phyloP scores from a whole-genome alignment of 2,329 filamentous ascomycete species.

The Beauveria asiatica region DNA sequence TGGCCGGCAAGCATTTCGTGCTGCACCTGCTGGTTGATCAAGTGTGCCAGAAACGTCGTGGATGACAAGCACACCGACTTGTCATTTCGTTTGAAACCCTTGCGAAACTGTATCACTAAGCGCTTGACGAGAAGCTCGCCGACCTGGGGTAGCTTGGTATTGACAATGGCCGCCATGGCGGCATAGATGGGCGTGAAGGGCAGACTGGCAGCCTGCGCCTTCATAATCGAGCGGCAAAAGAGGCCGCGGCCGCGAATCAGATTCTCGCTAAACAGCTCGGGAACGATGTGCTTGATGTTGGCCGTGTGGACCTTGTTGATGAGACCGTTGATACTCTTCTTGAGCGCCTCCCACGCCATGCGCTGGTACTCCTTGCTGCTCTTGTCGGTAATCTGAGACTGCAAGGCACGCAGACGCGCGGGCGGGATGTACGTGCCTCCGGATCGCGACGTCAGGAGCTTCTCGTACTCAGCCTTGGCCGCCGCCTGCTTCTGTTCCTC shows the following conservation, averaged over 20 bases:
- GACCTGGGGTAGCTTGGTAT: constrained; percentile 92
- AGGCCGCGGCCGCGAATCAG: constrained; percentile 81
- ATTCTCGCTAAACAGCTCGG: constrained; percentile 93
- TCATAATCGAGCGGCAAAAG: constrained; percentile 96
- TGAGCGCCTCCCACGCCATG: constrained; percentile 97
- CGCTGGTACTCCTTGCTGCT: constrained; percentile 94
- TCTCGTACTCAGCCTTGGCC: constrained; percentile 88
- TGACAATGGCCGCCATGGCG: constrained; percentile 91
- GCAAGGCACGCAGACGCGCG: constrained; percentile 78
- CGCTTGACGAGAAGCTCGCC: constrained; percentile 83
- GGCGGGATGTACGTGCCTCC: constrained; percentile 96
- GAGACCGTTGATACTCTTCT: constrained; percentile 96
- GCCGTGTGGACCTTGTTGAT: constrained; percentile 99
- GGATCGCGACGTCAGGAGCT: constrained; percentile 83
- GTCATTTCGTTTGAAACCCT: constrained; percentile 93
- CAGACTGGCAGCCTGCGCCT: constrained; percentile 90
- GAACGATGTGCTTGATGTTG: constrained; percentile 96
- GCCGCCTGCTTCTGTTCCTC: constrained; percentile 82
- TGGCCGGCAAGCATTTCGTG: constrained; percentile 91
- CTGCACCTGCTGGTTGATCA: constrained; percentile 93
- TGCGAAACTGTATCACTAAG: constrained; percentile 85
- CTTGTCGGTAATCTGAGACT: constrained; percentile 96
- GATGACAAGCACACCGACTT: constrained; percentile 91
- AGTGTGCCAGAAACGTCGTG: constrained; percentile 88
- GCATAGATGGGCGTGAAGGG: constrained; percentile 96